Conservation (phyloP, 1,284 basidiomycete species). For the Sporisorium exsertum region DNA sequence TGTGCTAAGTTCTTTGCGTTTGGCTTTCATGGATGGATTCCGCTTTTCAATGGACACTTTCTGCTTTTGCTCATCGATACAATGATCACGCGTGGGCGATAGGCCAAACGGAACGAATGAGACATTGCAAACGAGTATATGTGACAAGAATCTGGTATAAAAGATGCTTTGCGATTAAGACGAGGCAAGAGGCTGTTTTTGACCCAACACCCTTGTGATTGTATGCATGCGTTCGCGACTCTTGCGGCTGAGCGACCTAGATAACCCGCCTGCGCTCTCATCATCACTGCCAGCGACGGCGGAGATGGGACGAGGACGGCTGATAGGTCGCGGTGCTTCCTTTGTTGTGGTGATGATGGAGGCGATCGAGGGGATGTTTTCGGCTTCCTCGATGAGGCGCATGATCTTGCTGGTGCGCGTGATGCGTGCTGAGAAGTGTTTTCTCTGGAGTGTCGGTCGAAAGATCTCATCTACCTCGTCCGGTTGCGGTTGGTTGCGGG, state of each 20-base stretch:
- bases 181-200: constrained; percentile 12
- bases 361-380: constrained; percentile 27
- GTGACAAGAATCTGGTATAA: background rate
- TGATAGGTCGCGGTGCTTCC: too few species aligned
- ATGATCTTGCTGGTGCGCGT: constrained; percentile 48
- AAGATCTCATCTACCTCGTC: constrained; percentile 20
- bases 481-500: background rate
- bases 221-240: constrained; percentile 35
- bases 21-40: background rate
- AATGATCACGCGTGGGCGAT: background rate
- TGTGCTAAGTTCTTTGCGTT: constrained; percentile 40
- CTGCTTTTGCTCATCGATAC: background rate
- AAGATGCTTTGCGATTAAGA: background rate
- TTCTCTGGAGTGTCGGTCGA: constrained; percentile 30
- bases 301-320: background rate
- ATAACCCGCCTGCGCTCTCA: background rate
- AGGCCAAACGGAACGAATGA: too few species aligned
- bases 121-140: background rate
- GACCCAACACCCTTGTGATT: constrained; percentile 39
- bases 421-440: constrained; percentile 24
- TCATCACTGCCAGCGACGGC: background rate
- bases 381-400: constrained; percentile 43
- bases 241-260: constrained; percentile 26
- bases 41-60: background rate
- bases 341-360: constrained; percentile 4